These are phyloP conservation scores for Scheffersomyces segobiensis DNA, from an alignment of 1,139 yeast species.

Conservation along the genomic window DNA sequence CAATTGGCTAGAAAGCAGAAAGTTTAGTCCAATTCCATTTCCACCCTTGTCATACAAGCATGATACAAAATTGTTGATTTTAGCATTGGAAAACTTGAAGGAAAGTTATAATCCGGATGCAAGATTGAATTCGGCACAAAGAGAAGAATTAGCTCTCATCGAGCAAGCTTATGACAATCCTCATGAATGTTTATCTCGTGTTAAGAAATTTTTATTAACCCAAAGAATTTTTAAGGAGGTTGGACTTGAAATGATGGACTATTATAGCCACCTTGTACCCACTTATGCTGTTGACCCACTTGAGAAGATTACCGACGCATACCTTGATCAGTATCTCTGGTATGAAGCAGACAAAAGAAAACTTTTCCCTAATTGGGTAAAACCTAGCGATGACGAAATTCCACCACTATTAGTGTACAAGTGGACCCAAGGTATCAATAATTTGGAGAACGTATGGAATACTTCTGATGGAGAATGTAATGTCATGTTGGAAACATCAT, in stretches of 20 bases:
- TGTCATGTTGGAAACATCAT: slow-evolving; percentile 78
- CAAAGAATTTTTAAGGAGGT: slow-evolving; percentile 93
- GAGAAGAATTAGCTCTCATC: slow-evolving; percentile 89
- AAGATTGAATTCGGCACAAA: slow-evolving; percentile 78
- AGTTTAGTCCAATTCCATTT: slow-evolving; percentile 86
- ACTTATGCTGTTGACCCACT: slow-evolving; percentile 87
- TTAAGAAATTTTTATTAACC: slow-evolving; percentile 79
- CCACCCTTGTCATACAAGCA: slow-evolving; percentile 93
- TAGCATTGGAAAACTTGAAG: slow-evolving; percentile 87
- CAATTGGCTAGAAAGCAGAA: slow-evolving; percentile 86
- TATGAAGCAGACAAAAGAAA: slow-evolving; percentile 88
- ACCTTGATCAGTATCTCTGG: slow-evolving; percentile 93
- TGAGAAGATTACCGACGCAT: slow-evolving; percentile 96
- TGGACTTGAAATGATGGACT: slow-evolving; percentile 88
- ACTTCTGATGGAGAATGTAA: slow-evolving; percentile 71
- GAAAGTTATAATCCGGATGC: slow-evolving; percentile 84
- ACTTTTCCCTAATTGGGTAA: slow-evolving; percentile 93
- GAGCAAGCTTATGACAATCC: slow-evolving; percentile 98
- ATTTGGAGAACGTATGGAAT: slow-evolving; percentile 77
- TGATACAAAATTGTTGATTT: slow-evolving; percentile 83
- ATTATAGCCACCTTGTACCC: slow-evolving; percentile 80
- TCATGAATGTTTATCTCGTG: slow-evolving; percentile 82
- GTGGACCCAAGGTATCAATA: slow-evolving; percentile 95
- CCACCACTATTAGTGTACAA: slow-evolving; percentile 90
- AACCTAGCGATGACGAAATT: slow-evolving; percentile 92